Base-by-base conservation (phyloP, 2,329 filamentous ascomycete genomes). In the Colletotrichum sp. region DNA sequence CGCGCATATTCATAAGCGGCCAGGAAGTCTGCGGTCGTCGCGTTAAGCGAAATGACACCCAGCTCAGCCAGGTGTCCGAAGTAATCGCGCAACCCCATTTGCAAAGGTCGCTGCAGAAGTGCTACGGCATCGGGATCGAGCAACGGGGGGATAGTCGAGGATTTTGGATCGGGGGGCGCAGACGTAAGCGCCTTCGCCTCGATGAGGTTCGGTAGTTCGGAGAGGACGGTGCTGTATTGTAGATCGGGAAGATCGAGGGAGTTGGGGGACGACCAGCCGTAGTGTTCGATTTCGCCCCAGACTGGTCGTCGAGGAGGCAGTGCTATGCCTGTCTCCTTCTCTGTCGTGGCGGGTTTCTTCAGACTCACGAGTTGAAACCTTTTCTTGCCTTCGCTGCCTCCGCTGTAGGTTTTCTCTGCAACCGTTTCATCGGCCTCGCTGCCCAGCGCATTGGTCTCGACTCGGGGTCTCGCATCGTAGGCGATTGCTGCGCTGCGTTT, bases 141-240 rank as follows among this genome's bases (percentile, higher is more conserved):
- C 26, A 88, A 81, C 18, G 85, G 86, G 10, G 85, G 84, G 5
- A 84, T 83, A 21, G 81, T 80, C 43, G 80, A 80, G 21, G 86
- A 86, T 39, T 80, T 83, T 43, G 83, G 86, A 78, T 86, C 88
- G 1, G 88, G 87, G 34, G 93, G 95, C 1, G 94, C 95, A 48
- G 98, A 90, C 0, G 95, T 96, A n/a, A 98, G 92, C 1, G 96
- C 96, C 83, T 96, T 96, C 12, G 95, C 96, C 86, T 99, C 96
- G 77, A 99, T 94, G 32, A 99, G 89, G 81, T 98, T 94, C 2
- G 96, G 95, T 28, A 99, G 88, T 84, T 99, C 96, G 48, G 91
- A 89, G 21, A 98, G 88, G 28, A 99, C 95, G 3, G 92, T 92
- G 79, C 89, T 90, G 84, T 98, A 99, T 78, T 98, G 93, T n/a